Evolutionary conservation across 768 basidiomycete species (phyloP), one percentile per base, ranked within the genome.

Genomic region (Auriscalpium microsporum): DNA sequence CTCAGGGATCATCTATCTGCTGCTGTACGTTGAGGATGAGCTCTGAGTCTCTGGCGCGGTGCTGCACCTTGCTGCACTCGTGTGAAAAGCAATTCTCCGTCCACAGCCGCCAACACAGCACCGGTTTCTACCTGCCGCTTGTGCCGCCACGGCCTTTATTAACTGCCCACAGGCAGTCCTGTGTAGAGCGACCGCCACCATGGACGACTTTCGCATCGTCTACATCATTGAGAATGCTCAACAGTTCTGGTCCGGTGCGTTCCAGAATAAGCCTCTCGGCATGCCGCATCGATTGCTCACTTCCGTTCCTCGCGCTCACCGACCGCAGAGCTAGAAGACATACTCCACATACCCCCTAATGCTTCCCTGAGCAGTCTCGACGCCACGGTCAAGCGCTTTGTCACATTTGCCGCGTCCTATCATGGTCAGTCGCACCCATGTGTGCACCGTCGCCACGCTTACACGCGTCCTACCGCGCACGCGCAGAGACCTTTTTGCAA

Each of bases 241-340:
- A 60, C 89, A 93, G 69, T 94, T 93, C 68, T 94, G 91, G 90
- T 84, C 87, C 63, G 90, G 90, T 92, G 64, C 60, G 86, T 67
- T 45, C 53, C 49, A 48, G 54, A 11, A 36, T 35, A 6, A 35
- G 46, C 40, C 42, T 28, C 28, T 28, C 28, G 28, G 28, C 28
- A 28, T 28, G 28, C 28, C 28, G 28, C 28, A 28, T 28, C 28
- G 28, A 28, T 28, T 28, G 28, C 53, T 52, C 53, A 50, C 16
- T 63, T 48, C 36, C 21, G 45, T 55, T 42, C 2, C 36, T 49
- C 34, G 23, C 49, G 28, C 45, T 44, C 14, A 52, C 8, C 45
- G 49, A 17, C 50, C 48, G 16, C 63, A 97, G 95, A 98, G 70
- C 79, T 97, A 28, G 93, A 95, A 51, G 92, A 94, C 55, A 80